Percentiles rank a stretch among this genome's conserved stretches.
Evolutionary conservation across 768 basidiomycete species (phyloP).

Genomic region (Mycena pura): DNA sequence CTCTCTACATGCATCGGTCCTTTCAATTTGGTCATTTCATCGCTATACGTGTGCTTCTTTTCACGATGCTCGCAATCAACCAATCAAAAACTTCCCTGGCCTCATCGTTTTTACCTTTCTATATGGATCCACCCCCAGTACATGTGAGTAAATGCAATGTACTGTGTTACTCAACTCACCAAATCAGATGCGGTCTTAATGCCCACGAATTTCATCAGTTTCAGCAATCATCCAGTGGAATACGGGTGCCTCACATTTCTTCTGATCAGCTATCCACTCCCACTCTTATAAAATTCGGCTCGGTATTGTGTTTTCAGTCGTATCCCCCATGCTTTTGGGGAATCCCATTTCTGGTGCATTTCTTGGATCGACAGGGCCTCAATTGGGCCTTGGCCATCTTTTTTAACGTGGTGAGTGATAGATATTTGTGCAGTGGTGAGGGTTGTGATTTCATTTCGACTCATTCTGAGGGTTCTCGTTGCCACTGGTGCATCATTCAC

Average conservation of each 20-base stretch:
- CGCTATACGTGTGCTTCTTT: slow-evolving; percentile 37
- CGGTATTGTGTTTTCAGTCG: slow-evolving; percentile 6
- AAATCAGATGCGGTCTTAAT: slow-evolving; percentile 1
- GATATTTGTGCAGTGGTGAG: too few species aligned
- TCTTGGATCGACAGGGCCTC: neutral
- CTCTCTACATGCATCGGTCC: slow-evolving; percentile 30
- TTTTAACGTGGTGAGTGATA: slow-evolving; percentile 8
- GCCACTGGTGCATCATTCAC: too few species aligned
- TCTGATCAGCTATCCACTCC: neutral
- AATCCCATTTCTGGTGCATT: slow-evolving; percentile 8
- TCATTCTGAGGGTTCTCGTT: too few species aligned
- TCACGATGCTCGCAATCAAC: slow-evolving; percentile 44
- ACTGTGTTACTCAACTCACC: neutral
- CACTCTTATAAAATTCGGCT: neutral
- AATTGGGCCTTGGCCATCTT: neutral
- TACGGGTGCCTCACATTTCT: neutral
- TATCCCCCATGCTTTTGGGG: slow-evolving; percentile 12
- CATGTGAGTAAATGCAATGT: slow-evolving; percentile 21
- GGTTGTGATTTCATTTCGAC: too few species aligned
- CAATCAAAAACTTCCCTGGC: slow-evolving; percentile 35
- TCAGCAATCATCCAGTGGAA: neutral
- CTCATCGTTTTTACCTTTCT: slow-evolving; percentile 45
- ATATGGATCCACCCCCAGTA: slow-evolving; percentile 49
- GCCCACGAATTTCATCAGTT: slow-evolving; percentile 10
- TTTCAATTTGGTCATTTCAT: slow-evolving; percentile 35